Base-by-base conservation (phyloP, 495 filamentous ascomycete genomes). In the Penicillium angulare region DNA sequence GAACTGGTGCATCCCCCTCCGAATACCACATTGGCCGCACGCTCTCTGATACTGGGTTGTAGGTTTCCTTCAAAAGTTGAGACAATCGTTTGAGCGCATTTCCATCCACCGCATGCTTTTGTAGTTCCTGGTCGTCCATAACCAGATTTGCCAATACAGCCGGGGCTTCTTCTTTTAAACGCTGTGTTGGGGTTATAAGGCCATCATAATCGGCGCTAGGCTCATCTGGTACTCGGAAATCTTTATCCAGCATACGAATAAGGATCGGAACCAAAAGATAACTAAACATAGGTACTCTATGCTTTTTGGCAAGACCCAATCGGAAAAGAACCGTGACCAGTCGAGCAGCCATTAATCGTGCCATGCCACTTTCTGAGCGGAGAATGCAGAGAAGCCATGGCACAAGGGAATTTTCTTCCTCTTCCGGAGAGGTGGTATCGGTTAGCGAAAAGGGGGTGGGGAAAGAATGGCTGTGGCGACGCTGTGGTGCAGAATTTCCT, bases 101-200 rank as follows among this genome's bases (percentile, higher is more conserved):
- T 43, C 86, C 89, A 45, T 97, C 89, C 34, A 85, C 84, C 1
- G 90, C 90, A 38, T 90, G 85, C 53, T 84, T 87, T 66, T 96
- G 92, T 43, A 96, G 68, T 27, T 79, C 75, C 40, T 82, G 74
- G 60, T 84, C 89, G 55, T 92, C 88, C 21, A 84, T 83, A 7
- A 95, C 83, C 23, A 97, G 71, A 29, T 83, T 83, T 20, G 89
- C 89, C 34, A 97, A 72, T 16, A 95, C 77, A 2, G 79, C 77
- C 2, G 90, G 87, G 5, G 88, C 79, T 51, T 84, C 81, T 63
- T 93, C 90, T 49, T 83, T 76, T 32, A 88, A 75, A 18, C 64
- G 51, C 22, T 66, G 60, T 12, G 63, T 65, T 7, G 63, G 56
- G 5, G 68, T 60, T 41, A 73, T 67, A 22, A 76, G 48, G 34